A percentile compares a stretch with the other conserved stretches of the same genome.
phyloP scores from a whole-genome alignment of 495 filamentous ascomycete genomes.

The Penicillium tannophilum region DNA sequence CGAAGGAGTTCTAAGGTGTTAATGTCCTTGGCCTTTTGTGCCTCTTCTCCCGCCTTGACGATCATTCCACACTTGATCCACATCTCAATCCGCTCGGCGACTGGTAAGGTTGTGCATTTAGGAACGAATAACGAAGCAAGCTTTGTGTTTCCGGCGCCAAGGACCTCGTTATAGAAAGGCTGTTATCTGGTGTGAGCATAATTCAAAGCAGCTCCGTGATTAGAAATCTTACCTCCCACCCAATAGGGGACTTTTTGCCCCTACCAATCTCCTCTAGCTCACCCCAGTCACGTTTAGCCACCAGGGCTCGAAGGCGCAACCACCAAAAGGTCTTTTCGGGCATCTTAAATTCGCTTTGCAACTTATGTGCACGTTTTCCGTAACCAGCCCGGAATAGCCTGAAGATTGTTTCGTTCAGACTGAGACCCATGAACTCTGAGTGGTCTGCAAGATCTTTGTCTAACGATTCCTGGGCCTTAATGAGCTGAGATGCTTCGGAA shows the following conservation, averaged over 20 bases:
- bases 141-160: conserved; percentile 88
- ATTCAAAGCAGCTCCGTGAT: conserved; percentile 12
- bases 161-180: conserved; percentile 89
- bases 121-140: conserved; percentile 82
- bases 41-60: conserved; percentile 89
- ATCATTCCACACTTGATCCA: conserved; percentile 94
- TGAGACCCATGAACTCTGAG: conserved; percentile 75
- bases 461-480: conserved; percentile 82
- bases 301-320: conserved; percentile 85
- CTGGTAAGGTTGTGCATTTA: conserved; percentile 70
- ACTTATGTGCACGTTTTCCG: conserved; percentile 75
- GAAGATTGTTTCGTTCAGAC: conserved; percentile 88
- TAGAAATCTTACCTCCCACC: conserved; percentile 75
- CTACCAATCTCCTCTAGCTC: conserved; percentile 83
- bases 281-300: conserved; percentile 85
- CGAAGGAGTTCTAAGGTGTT: conserved; percentile 64
- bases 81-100: conserved; percentile 80
- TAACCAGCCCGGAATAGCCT: conserved; percentile 76
- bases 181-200: conserved; percentile 37
- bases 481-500: conserved; percentile 72
- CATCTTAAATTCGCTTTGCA: conserved; percentile 90
- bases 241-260: conserved; percentile 81
- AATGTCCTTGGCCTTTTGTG: conserved; percentile 76
- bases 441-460: conserved; percentile 73
- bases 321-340: conserved; percentile 89